Evolutionary conservation across 2,329 filamentous ascomycete species (phyloP), one percentile per base, ranked within the genome.

Genomic region (Ophiocordyceps australis): DNA sequence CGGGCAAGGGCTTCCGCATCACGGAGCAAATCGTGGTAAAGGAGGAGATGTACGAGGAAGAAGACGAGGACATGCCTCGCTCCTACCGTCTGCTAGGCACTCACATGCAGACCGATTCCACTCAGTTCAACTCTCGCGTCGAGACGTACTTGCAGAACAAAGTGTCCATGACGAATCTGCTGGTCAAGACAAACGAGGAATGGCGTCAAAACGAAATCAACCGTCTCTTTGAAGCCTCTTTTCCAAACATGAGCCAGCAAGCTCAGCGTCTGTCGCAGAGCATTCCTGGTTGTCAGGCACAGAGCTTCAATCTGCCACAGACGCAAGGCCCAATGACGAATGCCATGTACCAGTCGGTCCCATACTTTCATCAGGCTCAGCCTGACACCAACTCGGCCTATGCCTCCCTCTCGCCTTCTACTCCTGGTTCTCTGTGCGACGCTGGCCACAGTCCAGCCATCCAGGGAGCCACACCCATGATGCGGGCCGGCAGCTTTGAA

Each of bases 31-130:
- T 89, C 15, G 83, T 93, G 9, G 59, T 78, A 37, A 83, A 81
- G 34, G 85, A 93, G 46, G 82, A 91, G 46, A 92, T 93, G 81
- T 94, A 94, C 44, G 83, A 93, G 42, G 85, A 93, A 48, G 80
- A 92, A 42, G 83, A 92, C 27, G 80, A 92, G 37, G 78, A 85
- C 29, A 45, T 80, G 14, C 72, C 75, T 1, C 62, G 69, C 32
- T 68, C 71, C 28, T 78, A 73, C 41, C 62, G 70, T 30, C 56
- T 69, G 10, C 53, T 81, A 17, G 68, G 67, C 10, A 59, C 67
- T 4, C 64, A 74, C 37, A 52, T 78, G 30, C 62, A 70, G 35
- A 74, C 65, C 3, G 55, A 55, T 11, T 70, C 67, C 2, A 47
- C 59, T 15, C 63, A 70, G 32, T 64, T 77, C 44, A 75, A 75